Base-by-base conservation (phyloP, 345 rosid genomes). In the Firmiana major region DNA sequence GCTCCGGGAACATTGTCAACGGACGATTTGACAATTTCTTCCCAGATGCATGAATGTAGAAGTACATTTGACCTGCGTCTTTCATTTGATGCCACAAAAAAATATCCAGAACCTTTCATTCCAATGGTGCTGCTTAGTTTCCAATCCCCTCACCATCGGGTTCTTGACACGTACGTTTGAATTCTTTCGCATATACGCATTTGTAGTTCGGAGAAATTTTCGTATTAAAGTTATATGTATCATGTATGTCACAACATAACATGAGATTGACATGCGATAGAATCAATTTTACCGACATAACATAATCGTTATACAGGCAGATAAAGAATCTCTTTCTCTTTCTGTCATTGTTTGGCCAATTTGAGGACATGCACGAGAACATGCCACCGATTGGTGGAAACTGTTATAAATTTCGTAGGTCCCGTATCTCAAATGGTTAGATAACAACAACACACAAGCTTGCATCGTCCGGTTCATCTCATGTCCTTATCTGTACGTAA, bases 1-100 rank as follows among this genome's bases (percentile, higher is more conserved):
- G 7, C 38, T 28, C 26, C 26, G 8, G 5, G 4, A 67, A 12
- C 36, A 3, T 68, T 12, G 73, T 68, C 73, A 68, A 68, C 55
- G 21, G 55, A 10, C 22, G 34, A 68, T 45, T 42, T 45, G 55
- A 45, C 73, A 68, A 21, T 19, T 21, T 43, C 36, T 19, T 21
- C 71, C 9, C 28, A 40, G 49, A 65, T 65, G 46, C 73, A 46
- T 68, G 54, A 22, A 68, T 68, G 73, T 22, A 13, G 73, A 68
- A 68, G 67, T 38, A 43, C 31, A 43, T 67, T 43, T 42, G 72
- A 67, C 53, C 53, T 21, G 6, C 43, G 53, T 38, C 28, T 42
- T 42, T 45, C 72, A 21, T 5, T 4, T 66, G 71, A 66, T 67
- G 9, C 9, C 49, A 45, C 4, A 15, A 43, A 42, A 42, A 67